phyloP scores from a whole-genome alignment of 306 rosid genomes.

The Castanea mollissima region DNA sequence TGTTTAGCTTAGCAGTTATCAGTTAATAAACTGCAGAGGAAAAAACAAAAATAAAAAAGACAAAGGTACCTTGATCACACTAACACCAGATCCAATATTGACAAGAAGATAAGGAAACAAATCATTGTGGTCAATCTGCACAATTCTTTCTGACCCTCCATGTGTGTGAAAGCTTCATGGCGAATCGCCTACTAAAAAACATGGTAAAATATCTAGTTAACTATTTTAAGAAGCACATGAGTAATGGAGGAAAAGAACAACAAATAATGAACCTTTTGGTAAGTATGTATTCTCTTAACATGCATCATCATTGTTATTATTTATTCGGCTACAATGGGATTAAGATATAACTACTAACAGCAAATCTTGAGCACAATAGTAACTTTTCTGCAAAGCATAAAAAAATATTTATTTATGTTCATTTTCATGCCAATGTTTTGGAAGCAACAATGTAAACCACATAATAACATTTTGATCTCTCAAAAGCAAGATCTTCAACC shows the following conservation, averaged over 20 bases:
- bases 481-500: neutral
- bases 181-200: slow-evolving; percentile 93
- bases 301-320: neutral
- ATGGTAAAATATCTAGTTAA: slow-evolving; percentile 50
- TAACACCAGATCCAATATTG: slow-evolving; percentile 97
- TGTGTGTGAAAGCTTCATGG: slow-evolving; percentile 99
- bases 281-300: neutral
- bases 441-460: neutral
- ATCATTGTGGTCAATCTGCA: slow-evolving; percentile 92
- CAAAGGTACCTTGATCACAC: slow-evolving; percentile 83
- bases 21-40: slow-evolving; percentile 18
- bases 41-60: neutral
- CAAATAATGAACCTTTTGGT: neutral
- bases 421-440: neutral
- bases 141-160: slow-evolving; percentile 91
- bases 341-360: neutral
- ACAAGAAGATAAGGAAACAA: slow-evolving; percentile 96
- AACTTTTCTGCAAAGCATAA: neutral
- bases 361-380: neutral
- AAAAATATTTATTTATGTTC: neutral
- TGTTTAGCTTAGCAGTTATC: slow-evolving; percentile 20
- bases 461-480: neutral
- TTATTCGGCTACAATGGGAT: neutral
- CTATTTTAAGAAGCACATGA: neutral
- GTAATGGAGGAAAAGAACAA: slow-evolving; percentile 6